Conservation (phyloP, 768 basidiomycete species). For the Melanogaster broomeanus region DNA sequence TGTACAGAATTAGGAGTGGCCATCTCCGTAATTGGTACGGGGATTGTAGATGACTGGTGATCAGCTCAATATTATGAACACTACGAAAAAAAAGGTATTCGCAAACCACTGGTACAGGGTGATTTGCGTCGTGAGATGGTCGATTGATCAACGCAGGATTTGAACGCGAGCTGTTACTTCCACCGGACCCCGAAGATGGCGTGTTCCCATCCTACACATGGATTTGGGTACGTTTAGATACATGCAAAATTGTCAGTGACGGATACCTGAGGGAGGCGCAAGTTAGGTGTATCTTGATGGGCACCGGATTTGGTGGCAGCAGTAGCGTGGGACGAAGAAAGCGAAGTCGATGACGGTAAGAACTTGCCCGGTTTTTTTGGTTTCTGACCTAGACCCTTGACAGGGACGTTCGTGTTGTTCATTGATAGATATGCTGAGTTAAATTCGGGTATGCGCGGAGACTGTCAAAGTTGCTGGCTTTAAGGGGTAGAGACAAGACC, state of each 20-base stretch:
- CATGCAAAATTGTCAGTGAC: neutral
- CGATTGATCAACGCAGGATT: conserved; percentile 9
- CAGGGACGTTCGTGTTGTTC: conserved; percentile 7
- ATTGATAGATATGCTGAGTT: conserved; percentile 6
- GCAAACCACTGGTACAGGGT: conserved; percentile 15
- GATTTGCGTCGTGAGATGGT: conserved; percentile 4
- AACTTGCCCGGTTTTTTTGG: conserved; percentile 12
- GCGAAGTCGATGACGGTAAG: conserved; percentile 3
- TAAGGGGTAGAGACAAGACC: conserved; percentile 2
- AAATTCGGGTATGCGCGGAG: neutral
- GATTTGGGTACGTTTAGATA: conserved; percentile 20
- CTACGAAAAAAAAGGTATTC: conserved; percentile 4
- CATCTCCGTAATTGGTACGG: conserved; percentile 12
- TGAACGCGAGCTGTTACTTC: neutral
- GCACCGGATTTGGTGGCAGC: conserved; percentile 7
- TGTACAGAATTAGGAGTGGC: conserved; percentile 2
- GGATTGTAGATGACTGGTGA: conserved; percentile 7
- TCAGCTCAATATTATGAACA: conserved; percentile 10
- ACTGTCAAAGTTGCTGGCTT: neutral
- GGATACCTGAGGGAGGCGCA: conserved; percentile 14
- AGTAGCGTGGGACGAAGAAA: conserved; percentile 4
- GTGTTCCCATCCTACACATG: conserved; percentile 12
- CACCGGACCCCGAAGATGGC: conserved; percentile 13
- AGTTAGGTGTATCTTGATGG: conserved; percentile 12
- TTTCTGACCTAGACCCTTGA: conserved; percentile 8